These are phyloP conservation scores for Lotmaria passim DNA, from an alignment of 208 protist genomes.

Conservation along the genomic window DNA sequence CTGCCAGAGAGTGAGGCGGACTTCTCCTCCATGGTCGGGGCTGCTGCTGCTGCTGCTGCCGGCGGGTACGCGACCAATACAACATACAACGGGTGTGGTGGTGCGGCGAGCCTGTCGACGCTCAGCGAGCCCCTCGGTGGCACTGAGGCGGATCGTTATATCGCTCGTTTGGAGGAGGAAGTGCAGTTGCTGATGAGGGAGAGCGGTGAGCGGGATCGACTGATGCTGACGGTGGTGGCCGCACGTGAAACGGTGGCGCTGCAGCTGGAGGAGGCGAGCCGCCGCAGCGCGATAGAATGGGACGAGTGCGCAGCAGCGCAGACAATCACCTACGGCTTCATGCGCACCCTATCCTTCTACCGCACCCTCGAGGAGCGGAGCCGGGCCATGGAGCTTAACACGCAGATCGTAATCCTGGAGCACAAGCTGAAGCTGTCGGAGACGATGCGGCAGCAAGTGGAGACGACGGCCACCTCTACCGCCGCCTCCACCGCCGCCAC, in stretches of 20 bases:
- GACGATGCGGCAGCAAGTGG: constrained; percentile 17
- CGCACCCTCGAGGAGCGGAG: constrained; percentile 13
- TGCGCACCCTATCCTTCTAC: constrained; percentile 12
- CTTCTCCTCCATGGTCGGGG: background rate
- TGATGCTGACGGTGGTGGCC: constrained; percentile 1
- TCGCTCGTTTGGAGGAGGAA: constrained; percentile 39
- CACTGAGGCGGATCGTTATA: constrained; percentile 36
- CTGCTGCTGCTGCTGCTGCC: background rate
- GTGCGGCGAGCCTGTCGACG: background rate
- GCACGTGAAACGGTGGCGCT: constrained; percentile 17
- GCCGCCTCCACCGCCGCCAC: background rate
- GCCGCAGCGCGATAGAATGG: background rate
- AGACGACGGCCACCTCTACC: background rate
- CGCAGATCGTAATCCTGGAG: constrained; percentile 18
- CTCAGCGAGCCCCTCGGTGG: background rate
- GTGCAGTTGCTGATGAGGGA: constrained; percentile 37
- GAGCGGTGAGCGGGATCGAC: constrained; percentile 7
- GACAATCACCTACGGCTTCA: constrained; percentile 8
- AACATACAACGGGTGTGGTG: background rate
- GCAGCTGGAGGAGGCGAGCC: constrained; percentile 20
- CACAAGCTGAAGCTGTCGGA: constrained; percentile 33
- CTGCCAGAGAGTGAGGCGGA: background rate
- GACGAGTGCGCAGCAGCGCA: constrained; percentile 16
- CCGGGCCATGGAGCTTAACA: constrained; percentile 29
- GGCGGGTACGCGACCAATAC: too few relatives aligned